These are phyloP conservation scores for Penicillium sp. DNA, from an alignment of 2,329 filamentous ascomycete genomes.

Conservation along the genomic window DNA sequence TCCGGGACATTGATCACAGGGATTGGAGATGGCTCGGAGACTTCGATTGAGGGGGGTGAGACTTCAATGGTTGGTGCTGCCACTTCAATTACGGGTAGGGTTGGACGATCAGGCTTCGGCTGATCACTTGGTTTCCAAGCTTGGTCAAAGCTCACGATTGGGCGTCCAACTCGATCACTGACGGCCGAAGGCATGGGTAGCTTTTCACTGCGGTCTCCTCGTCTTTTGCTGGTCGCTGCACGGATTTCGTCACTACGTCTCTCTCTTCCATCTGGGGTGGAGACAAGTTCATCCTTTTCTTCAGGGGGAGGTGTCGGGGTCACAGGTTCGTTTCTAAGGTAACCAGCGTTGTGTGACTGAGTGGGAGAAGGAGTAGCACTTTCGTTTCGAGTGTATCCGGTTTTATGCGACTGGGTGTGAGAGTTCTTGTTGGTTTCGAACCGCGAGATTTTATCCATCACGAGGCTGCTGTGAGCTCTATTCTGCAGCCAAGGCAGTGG, in stretches of 20 bases:
- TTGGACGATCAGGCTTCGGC: constrained; percentile 22
- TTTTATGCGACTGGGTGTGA: constrained; percentile 77
- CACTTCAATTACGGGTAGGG: constrained; percentile 52
- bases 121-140: constrained; percentile 66
- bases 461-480: constrained; percentile 41
- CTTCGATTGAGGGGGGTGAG: constrained; percentile 42
- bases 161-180: constrained; percentile 83
- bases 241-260: constrained; percentile 84
- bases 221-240: constrained; percentile 81
- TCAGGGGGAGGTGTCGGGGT: constrained; percentile 32
- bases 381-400: constrained; percentile 71
- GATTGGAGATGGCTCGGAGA: constrained; percentile 41
- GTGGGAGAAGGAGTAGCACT: constrained; percentile 42
- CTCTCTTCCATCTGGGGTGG: constrained; percentile 75
- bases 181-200: constrained; percentile 86
- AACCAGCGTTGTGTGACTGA: constrained; percentile 77
- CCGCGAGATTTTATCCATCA: constrained; percentile 47
- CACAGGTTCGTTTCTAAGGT: constrained; percentile 63
- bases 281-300: constrained; percentile 42
- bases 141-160: constrained; percentile 94
- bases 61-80: constrained; percentile 35
- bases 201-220: constrained; percentile 81
- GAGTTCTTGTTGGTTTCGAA: constrained; percentile 83
- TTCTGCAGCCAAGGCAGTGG: constrained; percentile 40
- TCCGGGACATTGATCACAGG: constrained; percentile 55